Percentiles rank a stretch among this genome's conserved stretches.
Evolutionary conservation across 2,329 filamentous ascomycete species (phyloP).

Genomic region (Fusarium nodosum): DNA sequence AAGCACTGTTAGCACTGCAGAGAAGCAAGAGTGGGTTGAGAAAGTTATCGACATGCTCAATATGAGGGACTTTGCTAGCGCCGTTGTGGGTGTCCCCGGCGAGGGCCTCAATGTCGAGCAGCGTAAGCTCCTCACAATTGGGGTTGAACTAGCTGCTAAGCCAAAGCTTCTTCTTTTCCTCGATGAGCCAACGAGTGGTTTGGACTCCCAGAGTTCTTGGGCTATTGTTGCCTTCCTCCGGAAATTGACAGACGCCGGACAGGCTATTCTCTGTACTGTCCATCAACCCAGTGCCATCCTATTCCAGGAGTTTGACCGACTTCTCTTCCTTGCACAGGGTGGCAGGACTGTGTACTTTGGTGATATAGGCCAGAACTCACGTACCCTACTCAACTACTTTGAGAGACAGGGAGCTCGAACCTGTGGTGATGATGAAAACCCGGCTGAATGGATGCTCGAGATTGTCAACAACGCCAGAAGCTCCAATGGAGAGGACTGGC

Average conservation of each 20-base stretch:
- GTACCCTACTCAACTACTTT: constrained; percentile 73
- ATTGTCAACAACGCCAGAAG: constrained; percentile 60
- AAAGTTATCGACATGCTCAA: constrained; percentile 75
- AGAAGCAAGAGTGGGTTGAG: constrained; percentile 74
- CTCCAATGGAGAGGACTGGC: constrained; percentile 70
- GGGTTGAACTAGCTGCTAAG: constrained; percentile 70
- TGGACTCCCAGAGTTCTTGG: constrained; percentile 75
- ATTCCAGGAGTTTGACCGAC: constrained; percentile 69
- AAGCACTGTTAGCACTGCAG: constrained; percentile 63
- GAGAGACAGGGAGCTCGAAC: constrained; percentile 71
- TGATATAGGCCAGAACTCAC: constrained; percentile 72
- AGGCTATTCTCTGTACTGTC: constrained; percentile 68
- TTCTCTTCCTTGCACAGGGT: constrained; percentile 74
- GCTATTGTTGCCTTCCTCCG: constrained; percentile 73
- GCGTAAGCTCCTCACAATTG: constrained; percentile 72
- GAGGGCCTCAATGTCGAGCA: constrained; percentile 73
- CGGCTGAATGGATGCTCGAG: constrained; percentile 81
- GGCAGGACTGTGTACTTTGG: constrained; percentile 79
- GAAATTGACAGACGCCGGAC: constrained; percentile 69
- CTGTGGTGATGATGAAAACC: constrained; percentile 74
- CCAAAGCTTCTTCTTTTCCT: constrained; percentile 72
- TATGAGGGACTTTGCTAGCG: constrained; percentile 76
- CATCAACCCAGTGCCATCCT: constrained; percentile 68
- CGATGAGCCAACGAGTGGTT: constrained; percentile 72
- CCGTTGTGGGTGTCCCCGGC: constrained; percentile 73